Evolutionary conservation across 225 moss, liverwort and hornwort species (phyloP), one percentile per base, ranked within the genome.

Genomic region (Pleurozium schreberi): DNA sequence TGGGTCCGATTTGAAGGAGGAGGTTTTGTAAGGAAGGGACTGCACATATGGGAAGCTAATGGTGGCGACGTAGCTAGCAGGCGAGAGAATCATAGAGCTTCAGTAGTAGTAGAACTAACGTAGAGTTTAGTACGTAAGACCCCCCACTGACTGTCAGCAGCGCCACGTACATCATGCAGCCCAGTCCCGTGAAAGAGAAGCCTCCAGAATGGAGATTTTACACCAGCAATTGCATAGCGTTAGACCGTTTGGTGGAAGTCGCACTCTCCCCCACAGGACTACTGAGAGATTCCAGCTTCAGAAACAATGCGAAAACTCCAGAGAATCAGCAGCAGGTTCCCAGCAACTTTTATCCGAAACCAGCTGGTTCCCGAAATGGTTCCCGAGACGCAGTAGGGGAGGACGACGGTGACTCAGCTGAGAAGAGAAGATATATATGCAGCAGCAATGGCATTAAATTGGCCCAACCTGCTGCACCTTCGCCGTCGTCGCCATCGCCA

Each of bases 231-330:
- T 80, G 91, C 87, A 83, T 87, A 34, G 89, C 89, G 67, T 84
- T 91, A 74, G 91, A 91, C 81, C 89, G 89, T 60, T 70, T 91
- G 16, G 91, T 91, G 81, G 91, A 91, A 74, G 91, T 91, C 28
- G 91, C 91, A 6, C 89, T 91, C 34, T 91, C 91, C 3, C 78
- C 89, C 50, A 84, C 91, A 76, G 82, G 85, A 13, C 2, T 26
- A 23, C 74, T 59, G 2, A 28, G 28, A 50, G 88, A 59, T 18
- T 18, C 11, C 57, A 63, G 45, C 38, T 55, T 43, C 74, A 62
- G 60, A 62, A 61, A 82, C 30, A 31, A 73, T 30, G 47, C 40
- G 12, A 15, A 11, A 19, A 55, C 53, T 62, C 9, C 64, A 57
- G 73, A 80, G 34, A 58, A 34, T 53, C 55, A 68, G 15, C 62